Evolutionary conservation across 2,329 filamentous ascomycete species (phyloP).

Genomic region (Plenodomus biglobosus): DNA sequence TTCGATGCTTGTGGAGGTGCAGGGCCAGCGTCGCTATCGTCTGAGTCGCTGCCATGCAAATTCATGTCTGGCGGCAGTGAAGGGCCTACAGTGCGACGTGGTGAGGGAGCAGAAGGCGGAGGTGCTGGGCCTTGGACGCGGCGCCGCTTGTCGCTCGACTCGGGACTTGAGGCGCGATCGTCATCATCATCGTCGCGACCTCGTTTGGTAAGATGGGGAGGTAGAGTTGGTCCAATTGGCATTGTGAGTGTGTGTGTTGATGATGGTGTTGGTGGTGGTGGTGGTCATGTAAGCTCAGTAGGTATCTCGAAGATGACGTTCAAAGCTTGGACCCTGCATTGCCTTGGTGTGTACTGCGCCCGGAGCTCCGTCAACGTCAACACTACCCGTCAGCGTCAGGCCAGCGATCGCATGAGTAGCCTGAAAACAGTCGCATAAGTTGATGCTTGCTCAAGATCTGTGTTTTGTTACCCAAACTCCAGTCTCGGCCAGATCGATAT

Average conservation of each 20-base stretch:
- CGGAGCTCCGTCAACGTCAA: too few relatives aligned
- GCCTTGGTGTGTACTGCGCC: conserved; percentile 5
- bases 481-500: too few relatives aligned
- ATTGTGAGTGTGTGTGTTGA: conserved; percentile 49
- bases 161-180: conserved; percentile 44
- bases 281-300: neutral
- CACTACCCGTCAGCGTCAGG: too few relatives aligned
- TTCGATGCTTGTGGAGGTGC: conserved; percentile 50
- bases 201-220: conserved; percentile 62
- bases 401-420: too few relatives aligned
- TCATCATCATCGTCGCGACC: conserved; percentile 53
- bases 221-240: conserved; percentile 71
- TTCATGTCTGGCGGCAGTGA: conserved; percentile 51
- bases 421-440: too few relatives aligned
- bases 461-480: too few relatives aligned
- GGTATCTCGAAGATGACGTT: conserved; percentile 15
- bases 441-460: neutral
- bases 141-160: conserved; percentile 53
- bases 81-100: conserved; percentile 53
- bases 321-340: conserved; percentile 30
- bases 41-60: conserved; percentile 30
- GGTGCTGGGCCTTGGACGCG: conserved; percentile 59
- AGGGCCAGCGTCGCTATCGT: conserved; percentile 30
- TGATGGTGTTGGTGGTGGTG: neutral
- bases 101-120: conserved; percentile 46